phyloP scores from a whole-genome alignment of 345 rosid species.

The Hibiscus trionum region DNA sequence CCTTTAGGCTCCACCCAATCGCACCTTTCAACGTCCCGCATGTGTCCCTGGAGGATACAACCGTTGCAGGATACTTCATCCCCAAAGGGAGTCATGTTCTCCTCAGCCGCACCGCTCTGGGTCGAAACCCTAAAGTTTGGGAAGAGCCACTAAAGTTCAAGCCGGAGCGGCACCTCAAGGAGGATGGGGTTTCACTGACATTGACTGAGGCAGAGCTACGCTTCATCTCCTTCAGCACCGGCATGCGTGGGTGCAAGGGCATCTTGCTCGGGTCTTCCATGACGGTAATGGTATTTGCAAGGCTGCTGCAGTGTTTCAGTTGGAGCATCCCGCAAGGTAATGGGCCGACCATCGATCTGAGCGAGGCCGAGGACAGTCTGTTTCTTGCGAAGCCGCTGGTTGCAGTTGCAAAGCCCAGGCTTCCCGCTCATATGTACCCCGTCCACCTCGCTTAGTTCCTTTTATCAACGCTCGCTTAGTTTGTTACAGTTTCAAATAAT shows the following conservation, averaged over 20 bases:
- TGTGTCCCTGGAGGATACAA: conserved; percentile 18
- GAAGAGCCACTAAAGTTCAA: conserved; percentile 32
- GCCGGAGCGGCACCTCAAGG: conserved; percentile 39
- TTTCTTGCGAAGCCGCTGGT: conserved; percentile 24
- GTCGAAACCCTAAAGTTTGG: conserved; percentile 45
- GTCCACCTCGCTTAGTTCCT: neutral
- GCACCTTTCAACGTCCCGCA: conserved; percentile 44
- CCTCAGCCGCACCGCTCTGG: conserved; percentile 36
- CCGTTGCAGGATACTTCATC: conserved; percentile 36
- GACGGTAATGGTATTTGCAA: conserved; percentile 42
- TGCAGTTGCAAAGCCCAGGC: conserved; percentile 29
- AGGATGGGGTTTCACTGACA: conserved; percentile 7
- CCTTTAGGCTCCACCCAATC: conserved; percentile 45
- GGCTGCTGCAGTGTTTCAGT: conserved; percentile 41
- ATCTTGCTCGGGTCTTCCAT: conserved; percentile 33
- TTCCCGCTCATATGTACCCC: conserved; percentile 25
- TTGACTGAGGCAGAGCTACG: conserved; percentile 26
- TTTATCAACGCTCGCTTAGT: neutral
- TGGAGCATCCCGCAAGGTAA: conserved; percentile 24
- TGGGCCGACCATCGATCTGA: conserved; percentile 9
- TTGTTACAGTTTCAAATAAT: neutral
- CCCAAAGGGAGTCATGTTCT: conserved; percentile 46
- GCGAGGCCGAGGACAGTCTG: conserved; percentile 12
- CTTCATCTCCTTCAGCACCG: conserved; percentile 39
- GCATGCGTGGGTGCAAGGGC: conserved; percentile 45